phyloP scores from a whole-genome alignment of 1,139 yeast genomes.

The Zygosaccharomyces pseudobailii region DNA sequence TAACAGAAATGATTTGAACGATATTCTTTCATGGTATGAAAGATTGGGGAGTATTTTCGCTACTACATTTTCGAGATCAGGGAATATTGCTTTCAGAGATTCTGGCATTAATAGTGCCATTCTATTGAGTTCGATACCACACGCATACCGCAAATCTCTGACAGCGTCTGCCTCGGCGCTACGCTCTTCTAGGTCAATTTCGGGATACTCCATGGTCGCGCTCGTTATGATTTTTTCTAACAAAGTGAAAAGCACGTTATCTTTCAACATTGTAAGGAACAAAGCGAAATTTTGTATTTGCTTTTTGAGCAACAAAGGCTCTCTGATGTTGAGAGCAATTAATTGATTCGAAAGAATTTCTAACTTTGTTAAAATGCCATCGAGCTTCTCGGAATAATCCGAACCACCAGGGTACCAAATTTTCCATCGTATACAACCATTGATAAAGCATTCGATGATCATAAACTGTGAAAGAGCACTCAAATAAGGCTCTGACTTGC shows the following conservation, averaged over 20 bases:
- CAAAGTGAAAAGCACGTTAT: slow-evolving; percentile 74
- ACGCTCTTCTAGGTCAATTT: slow-evolving; percentile 44
- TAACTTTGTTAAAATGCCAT: slow-evolving; percentile 55
- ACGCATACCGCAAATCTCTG: slow-evolving; percentile 81
- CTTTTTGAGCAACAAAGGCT: slow-evolving; percentile 77
- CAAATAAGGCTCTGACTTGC: slow-evolving; percentile 61
- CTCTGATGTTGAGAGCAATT: slow-evolving; percentile 67
- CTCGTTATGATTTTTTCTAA: slow-evolving; percentile 83
- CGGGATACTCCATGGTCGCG: slow-evolving; percentile 79
- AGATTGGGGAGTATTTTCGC: slow-evolving; percentile 68
- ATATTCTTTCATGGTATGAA: slow-evolving; percentile 87
- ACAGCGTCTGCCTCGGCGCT: slow-evolving; percentile 79
- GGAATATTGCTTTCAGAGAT: slow-evolving; percentile 71
- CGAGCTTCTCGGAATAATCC: slow-evolving; percentile 57
- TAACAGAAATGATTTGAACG: slow-evolving; percentile 83
- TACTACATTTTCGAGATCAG: slow-evolving; percentile 77
- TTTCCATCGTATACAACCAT: slow-evolving; percentile 96
- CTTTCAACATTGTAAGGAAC: slow-evolving; percentile 87
- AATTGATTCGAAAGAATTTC: slow-evolving; percentile 75
- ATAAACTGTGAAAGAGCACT: slow-evolving; percentile 79
- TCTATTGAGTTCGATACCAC: slow-evolving; percentile 92
- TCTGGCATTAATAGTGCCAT: slow-evolving; percentile 94
- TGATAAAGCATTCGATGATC: slow-evolving; percentile 80
- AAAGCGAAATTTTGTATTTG: slow-evolving; percentile 93
- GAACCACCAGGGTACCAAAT: slow-evolving; percentile 68